Percentiles rank a stretch among this genome's conserved stretches.
Evolutionary conservation across 106 monocot species (phyloP).

Genomic region (Amphibolis antarctica): DNA sequence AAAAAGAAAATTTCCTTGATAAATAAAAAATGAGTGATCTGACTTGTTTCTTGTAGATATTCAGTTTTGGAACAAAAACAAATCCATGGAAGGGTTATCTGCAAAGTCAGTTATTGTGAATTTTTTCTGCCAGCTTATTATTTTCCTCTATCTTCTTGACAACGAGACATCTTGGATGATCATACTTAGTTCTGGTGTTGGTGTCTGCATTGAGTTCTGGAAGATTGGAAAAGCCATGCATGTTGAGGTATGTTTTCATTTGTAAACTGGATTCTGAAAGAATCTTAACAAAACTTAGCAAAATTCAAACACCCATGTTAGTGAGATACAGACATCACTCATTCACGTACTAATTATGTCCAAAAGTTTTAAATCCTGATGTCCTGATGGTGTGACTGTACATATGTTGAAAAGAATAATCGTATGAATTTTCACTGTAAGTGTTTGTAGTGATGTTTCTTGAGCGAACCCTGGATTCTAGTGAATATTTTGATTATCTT

Average conservation of each 20-base stretch:
- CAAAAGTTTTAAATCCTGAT: no score
- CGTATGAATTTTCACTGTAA: no score
- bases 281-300: no score
- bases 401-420: no score
- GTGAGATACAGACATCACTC: no score
- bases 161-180: slow-evolving; percentile 99
- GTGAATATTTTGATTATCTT: no score
- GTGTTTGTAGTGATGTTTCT: no score
- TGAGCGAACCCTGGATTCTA: no score
- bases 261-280: not conserved
- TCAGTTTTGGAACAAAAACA: slow-evolving; percentile 99
- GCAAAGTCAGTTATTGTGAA: slow-evolving; percentile 96
- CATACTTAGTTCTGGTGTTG: slow-evolving; percentile 88
- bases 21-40: not conserved
- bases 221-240: slow-evolving; percentile 99
- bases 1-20: not conserved
- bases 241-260: slow-evolving; percentile 47
- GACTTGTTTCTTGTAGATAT: slow-evolving; percentile 49
- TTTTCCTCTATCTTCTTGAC: slow-evolving; percentile 97
- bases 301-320: no score
- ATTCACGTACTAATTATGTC: no score
- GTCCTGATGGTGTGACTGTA: no score
- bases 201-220: slow-evolving; percentile 97
- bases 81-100: slow-evolving; percentile 98
- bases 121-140: slow-evolving; percentile 83